Evolutionary conservation across 73 alveolate species (phyloP), one percentile per base, ranked within the genome.

Genomic region (Paramecium bursaria): DNA sequence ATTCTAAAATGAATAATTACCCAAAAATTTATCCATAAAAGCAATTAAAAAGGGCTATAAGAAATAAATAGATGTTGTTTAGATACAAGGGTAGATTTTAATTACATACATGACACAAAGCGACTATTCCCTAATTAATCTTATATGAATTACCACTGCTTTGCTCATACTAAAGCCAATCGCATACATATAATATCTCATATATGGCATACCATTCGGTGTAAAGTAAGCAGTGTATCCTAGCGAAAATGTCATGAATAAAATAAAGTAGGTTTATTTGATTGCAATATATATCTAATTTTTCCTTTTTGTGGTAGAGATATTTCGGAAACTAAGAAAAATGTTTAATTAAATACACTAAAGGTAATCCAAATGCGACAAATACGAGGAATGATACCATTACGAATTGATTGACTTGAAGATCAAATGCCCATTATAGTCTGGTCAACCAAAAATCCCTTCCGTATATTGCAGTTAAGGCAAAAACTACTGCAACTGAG

Each of bases 151-250:
- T 67, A 67, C 82, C 54, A 35, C 82, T 11, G 60, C 82, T 35
- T 67, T 67, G 44, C 82, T 67, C 82, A 67, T 67, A 21, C 60
- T 14, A 26, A 67, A 67, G 10, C 82, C 82, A 67, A 67, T 25
- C 2, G 44, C 22, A 67, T 67, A 67, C 17, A 67, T 22, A 35
- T 39, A 19, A 9, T 53, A 42, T 42, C 82, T 67, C 82, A 67
- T 67, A 44, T 67, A 46, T 33, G 35, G 33, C 1, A 33, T 31
- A 17, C 60, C 82, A 35, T n/a, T n/a, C n/a, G n/a, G n/a, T n/a
- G n/a, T n/a, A n/a, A n/a, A n/a, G n/a, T n/a, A n/a, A n/a, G n/a
- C n/a, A n/a, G 44, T 57, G 44, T 67, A 53, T 31, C 60, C 22
- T 15, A 57, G 82, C 17, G 82, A 67, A 47, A 67, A 67, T 15